Base-by-base conservation (phyloP, 371 early-diverging fungal genomes). In the Apophysomyces sp. region DNA sequence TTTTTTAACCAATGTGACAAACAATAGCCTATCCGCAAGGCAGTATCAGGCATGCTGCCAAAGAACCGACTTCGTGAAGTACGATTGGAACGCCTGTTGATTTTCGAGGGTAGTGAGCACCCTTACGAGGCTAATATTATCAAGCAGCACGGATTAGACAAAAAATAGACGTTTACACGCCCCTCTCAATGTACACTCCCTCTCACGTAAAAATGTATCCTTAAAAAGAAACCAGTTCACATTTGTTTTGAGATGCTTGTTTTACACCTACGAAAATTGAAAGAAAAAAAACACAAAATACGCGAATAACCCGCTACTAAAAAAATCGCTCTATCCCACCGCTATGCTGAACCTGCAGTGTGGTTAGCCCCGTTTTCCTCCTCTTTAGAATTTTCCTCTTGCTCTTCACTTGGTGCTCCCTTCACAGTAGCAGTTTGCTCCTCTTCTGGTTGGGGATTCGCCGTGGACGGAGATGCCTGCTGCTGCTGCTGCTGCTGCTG, bases 31-130 rank as follows among this genome's bases (percentile, higher is more conserved):
- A 83, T 98, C 58, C 87, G 92, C 57, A 93, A 94, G 73, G 98
- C 98, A 13, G 90, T 98, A 30, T 94, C 90, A 7, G 98, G 98
- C 55, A 96, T 96, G 96, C 76, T 98, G 65, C 98, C 99, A 29
- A 97, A 97, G 74, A 97, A 96, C 78, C 86, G 86, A 61, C 83
- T 97, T 62, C 86, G 98, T 30, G 86, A 91, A 55, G 84, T 84
- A 15, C 88, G 94, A 63, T 72, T 96, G 64, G 78, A 76, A 21
- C 87, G 99, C 51, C 78, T 98, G 52, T 78, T 88, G 63, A 85
- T 98, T 29, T 98, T 95, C 80, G 90, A 93, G 15, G 97, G 93
- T 40, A 85, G 71, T 11, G 89, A 93, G 52, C 97, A 98, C 67
- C 98, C 99, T 13, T 96, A 97, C 75, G 87, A 76, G 37, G 82